These are phyloP conservation scores for Arachis stenosperma DNA, from an alignment of 306 rosid species.

Conservation along the genomic window DNA sequence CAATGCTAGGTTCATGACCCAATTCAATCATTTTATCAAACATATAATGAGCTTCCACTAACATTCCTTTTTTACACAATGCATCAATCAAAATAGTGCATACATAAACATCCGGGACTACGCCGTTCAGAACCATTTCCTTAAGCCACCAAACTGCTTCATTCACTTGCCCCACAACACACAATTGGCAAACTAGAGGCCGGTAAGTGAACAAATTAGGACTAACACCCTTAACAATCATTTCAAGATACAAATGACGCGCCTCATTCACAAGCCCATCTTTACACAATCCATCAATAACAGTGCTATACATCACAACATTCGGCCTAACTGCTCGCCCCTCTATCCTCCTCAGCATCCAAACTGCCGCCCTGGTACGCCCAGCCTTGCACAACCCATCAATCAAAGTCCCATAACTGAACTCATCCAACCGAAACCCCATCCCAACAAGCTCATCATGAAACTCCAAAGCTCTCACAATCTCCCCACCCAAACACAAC, in stretches of 20 bases:
- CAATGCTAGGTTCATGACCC: constrained; percentile 23
- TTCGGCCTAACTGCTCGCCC: constrained; percentile 8
- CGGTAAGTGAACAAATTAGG: constrained; percentile 31
- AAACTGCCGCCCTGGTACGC: not conserved
- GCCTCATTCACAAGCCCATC: constrained; percentile 34
- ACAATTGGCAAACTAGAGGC: constrained; percentile 11
- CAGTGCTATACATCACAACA: constrained; percentile 35
- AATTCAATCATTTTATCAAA: constrained; percentile 32
- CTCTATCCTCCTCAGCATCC: not conserved
- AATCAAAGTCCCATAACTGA: constrained; percentile 36
- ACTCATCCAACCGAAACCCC: constrained; percentile 29
- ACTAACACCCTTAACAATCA: constrained; percentile 21
- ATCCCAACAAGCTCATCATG: constrained; percentile 8
- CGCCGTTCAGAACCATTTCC: not conserved
- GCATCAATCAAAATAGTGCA: constrained; percentile 32
- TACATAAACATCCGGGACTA: not conserved
- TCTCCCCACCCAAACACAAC: constrained; percentile 2
- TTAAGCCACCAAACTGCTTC: constrained; percentile 23
- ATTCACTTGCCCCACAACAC: not conserved
- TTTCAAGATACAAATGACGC: constrained; percentile 11
- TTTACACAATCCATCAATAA: constrained; percentile 36
- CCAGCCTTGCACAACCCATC: constrained; percentile 31
- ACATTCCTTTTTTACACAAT: constrained; percentile 34
- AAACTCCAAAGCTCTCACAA: constrained; percentile 23
- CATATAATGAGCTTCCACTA: constrained; percentile 2